A percentile compares a stretch with the other conserved stretches of the same genome.
phyloP scores from a whole-genome alignment of 2,329 filamentous ascomycete species.

The Graphiopsis chlorocephala region DNA sequence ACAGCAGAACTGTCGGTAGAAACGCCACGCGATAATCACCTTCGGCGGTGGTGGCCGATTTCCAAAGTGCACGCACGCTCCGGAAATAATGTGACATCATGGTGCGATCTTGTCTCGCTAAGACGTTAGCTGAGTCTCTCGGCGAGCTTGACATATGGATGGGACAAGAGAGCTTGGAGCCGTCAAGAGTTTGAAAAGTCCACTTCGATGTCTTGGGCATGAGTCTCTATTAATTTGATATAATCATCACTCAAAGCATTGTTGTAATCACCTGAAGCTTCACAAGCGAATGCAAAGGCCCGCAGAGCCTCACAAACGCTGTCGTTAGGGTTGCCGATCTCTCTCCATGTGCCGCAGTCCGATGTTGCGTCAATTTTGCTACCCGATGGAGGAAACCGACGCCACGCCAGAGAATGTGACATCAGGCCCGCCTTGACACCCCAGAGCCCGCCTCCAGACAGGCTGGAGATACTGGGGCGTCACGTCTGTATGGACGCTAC shows the following conservation, averaged over 20 bases:
- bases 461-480: slow-evolving; percentile 10
- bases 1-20: not conserved
- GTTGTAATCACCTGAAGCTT: not conserved
- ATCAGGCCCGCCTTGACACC: not conserved
- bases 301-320: slow-evolving; percentile 2
- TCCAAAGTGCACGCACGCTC: not conserved
- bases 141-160: slow-evolving; percentile 11
- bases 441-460: slow-evolving; percentile 6
- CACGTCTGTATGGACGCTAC: slow-evolving; percentile 12
- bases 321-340: not conserved
- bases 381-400: slow-evolving; percentile 15
- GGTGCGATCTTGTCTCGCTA: slow-evolving; percentile 8
- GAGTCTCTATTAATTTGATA: not conserved
- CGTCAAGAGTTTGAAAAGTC: slow-evolving; percentile 2
- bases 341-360: not conserved
- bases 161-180: slow-evolving; percentile 12
- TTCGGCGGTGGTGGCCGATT: not conserved
- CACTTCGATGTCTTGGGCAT: not conserved
- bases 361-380: not conserved
- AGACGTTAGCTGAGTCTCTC: slow-evolving; percentile 7
- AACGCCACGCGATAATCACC: not conserved
- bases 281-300: not conserved
- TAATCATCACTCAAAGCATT: not conserved
- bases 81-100: slow-evolving; percentile 6
- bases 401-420: not conserved